phyloP scores from a whole-genome alignment of 2,329 filamentous ascomycete genomes.

The Huntiella decipiens region DNA sequence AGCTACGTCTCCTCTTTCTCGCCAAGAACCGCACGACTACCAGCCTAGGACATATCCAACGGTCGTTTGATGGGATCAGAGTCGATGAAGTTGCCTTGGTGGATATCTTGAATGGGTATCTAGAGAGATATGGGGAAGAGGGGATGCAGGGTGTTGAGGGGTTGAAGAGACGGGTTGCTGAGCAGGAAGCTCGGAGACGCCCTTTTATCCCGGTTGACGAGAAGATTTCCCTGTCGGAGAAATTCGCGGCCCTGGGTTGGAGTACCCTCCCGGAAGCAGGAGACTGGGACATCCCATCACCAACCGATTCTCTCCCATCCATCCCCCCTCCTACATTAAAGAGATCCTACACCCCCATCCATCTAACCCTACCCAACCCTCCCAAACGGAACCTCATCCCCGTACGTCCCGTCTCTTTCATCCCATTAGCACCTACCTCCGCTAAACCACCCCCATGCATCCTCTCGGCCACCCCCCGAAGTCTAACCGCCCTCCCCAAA shows the following conservation, averaged over 20 bases:
- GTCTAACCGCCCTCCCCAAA: slow-evolving; percentile 3
- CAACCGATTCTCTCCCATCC: no score
- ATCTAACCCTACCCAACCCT: no score
- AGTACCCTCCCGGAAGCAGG: no score
- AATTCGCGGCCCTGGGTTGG: no score
- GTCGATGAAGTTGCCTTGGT: slow-evolving; percentile 29
- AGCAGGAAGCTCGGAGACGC: no score
- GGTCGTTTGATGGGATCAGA: slow-evolving; percentile 38
- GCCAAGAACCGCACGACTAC: slow-evolving; percentile 31
- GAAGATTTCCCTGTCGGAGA: no score
- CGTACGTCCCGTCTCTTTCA: not conserved
- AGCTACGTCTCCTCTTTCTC: slow-evolving; percentile 39
- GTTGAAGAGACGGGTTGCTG: no score
- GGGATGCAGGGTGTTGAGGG: no score
- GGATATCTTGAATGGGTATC: slow-evolving; percentile 38
- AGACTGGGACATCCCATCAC: no score
- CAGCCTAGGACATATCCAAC: slow-evolving; percentile 29
- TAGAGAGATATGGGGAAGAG: slow-evolving; percentile 30
- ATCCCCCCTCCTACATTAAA: no score
- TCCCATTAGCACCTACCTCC: slow-evolving; percentile 7
- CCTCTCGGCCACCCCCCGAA: slow-evolving; percentile 6
- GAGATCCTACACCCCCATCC: no score
- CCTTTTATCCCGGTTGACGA: no score
- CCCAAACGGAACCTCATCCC: not conserved
- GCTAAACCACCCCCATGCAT: slow-evolving; percentile 7